Base-by-base conservation (phyloP, 2,329 filamentous ascomycete species). In the Sporothrix variecibatus region DNA sequence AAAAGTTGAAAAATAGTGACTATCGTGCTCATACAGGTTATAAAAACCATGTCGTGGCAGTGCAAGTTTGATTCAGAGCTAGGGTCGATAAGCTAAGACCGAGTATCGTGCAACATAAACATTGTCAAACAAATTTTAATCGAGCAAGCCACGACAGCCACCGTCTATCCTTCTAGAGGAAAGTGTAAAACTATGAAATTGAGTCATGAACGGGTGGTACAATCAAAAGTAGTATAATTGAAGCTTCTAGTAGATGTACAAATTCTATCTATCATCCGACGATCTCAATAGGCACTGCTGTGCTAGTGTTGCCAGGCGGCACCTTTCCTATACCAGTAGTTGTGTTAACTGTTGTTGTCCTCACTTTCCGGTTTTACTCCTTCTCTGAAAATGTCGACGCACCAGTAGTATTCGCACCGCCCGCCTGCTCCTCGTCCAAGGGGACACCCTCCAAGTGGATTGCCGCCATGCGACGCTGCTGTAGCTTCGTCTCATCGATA, bases 401-500 rank as follows among this genome's bases (percentile, higher is more conserved):
- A 51, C 49, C 49, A 51, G 49, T 51, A 51, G 20, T n/a, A 43
- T 3, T 43, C 49, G 49, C 49, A 58, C 53, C 49, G 17, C 38
- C 49, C 12, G n/a, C 12, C 23, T 53, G 43, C 11, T 65, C 70
- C 11, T 72, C 70, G 28, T 65, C 70, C 9, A 72, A 58, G 15
- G 70, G 58, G 2, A 72, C 23, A 17, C 70, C 70, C 15, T 72
- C 56, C 4, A 71, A 31, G 34, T 75, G 69, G 28, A 74, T 53
- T 4, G 71, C 72, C 1, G 65, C 71, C 20, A 69, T 9, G 3
- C 72, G 73, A 1, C 75, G 46, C 31, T 71, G 3, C 7, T 31
- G 71, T 40, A 76, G 60, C 65, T 73, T 76, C 4, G 53, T 26
- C 51, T 73, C 67, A 46, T 76, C 71, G 60, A 76, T 40, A 8